Base-by-base conservation (phyloP, 108 stramenopile genomes). In the Fragilaria crotonensis region DNA sequence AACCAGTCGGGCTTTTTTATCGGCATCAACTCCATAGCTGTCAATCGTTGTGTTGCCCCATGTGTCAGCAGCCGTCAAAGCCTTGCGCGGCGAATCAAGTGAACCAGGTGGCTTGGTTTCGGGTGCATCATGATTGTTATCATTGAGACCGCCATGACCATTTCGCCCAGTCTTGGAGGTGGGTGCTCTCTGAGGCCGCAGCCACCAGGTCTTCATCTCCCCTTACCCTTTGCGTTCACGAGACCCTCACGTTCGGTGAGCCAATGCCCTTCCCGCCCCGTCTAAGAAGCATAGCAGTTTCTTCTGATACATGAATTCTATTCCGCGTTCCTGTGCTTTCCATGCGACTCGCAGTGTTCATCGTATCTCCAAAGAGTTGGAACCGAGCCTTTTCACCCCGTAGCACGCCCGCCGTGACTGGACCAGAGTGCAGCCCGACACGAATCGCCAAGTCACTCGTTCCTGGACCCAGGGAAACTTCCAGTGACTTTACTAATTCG, bases 361-460 rank as follows among this genome's bases (percentile, higher is more conserved):
- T 52, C 1, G 63, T 64, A 45, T 64, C 63, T 19, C 63, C 63
- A 54, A 64, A 64, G 18, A 64, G 26, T 52, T 52, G 51, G 4
- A 52, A 52, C 26, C 51, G 1, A 26, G 25, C 26, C 11, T 52
- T 52, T 52, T 52, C 51, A 25, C 51, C 51, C 5, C 51, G 51
- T 25, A 52, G 51, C 22, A 52, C 51, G 22, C 51, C 51, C 2
- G 51, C 51, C 1, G 51, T 52, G 2, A 52, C 51, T 25, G 51
- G 2, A 3, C 51, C 51, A 23, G 23, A 25, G 4, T 52, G 51
- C 25, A 52, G 22, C 3, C 51, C 51, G 11, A 52, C 26, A 1
- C 51, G 22, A 2, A 52, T 52, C 18, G 18, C 25, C 51, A 52
- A 22, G 21, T 21, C 21, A 25, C 25, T 18, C 4, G 51, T 52